Base-by-base conservation (phyloP, 768 basidiomycete genomes). In the Kondoa malvinella region DNA sequence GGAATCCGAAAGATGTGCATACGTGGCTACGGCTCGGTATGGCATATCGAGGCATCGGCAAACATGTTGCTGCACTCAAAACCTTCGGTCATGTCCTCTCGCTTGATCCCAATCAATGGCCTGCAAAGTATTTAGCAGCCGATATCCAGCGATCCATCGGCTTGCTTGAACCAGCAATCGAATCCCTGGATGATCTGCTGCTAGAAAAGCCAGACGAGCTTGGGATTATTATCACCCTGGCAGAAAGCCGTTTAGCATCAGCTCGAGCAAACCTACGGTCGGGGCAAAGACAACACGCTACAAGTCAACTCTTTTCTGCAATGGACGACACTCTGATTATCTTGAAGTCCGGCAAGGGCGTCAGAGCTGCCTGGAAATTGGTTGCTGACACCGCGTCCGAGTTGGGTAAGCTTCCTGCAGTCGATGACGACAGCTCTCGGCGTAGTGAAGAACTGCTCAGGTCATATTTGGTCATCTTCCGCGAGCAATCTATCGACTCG, bases 21-120 rank as follows among this genome's bases (percentile, higher is more conserved):
- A 83, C 86, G n/a, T 97, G 94, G 95, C 80, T 91, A 16, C 83
- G 88, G 40, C 81, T 99, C 1, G 92, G 92, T 1, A 90, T 95
- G 77, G 88, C 90, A 0, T 97, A 99, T 72, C 84, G 83, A 72
- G 86, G 83, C 74, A 86, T 89, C 14, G 94, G 95, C 62, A 84
- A 90, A 34, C 87, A 91, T 72, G 85, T 84, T 21, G 92, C 95
- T 17, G 88, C 91, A 0, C 77, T 95, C 68, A 97, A 94, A 76
- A 87, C 92, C 0, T 83, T 97, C 25, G 78, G 80, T 8, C 85
- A 82, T 60, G 89, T 90, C 0, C 81, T 83, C 16, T 84, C 86
- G 69, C 81, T 95, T 67, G 79, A 84, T 26, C 84, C 88, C 0
- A 77, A 82, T 14, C 86, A 90, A 70, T 97, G 94, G 94, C 79